Evolutionary conservation across 352 stramenopile genomes (phyloP), one percentile per base, ranked within the genome.

Genomic region (Pythium biforme): DNA sequence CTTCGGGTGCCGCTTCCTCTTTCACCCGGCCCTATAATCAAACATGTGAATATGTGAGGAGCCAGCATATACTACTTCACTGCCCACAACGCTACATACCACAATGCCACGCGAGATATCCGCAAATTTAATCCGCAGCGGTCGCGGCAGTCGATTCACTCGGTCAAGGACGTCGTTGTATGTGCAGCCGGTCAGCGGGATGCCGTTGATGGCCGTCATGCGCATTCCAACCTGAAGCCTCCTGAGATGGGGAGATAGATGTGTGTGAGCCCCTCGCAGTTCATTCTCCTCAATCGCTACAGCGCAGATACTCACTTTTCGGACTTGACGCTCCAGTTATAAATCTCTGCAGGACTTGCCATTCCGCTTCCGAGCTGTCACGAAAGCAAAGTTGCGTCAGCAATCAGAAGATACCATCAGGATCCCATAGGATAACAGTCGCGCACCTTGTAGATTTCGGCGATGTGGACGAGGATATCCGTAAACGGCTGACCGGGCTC

Each of bases 261-360:
- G 4, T 11, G 9, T 17, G 26, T 26, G 14, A 47, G 40, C 26
- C 8, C 40, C 6, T 47, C 20, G 11, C 9, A 40, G 39, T 25
- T 46, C 14, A 26, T 17, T 29, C 11, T 22, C 11, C 0, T 29
- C 19, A 2, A 11, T n/a, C 14, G 1, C n/a, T 20, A 25, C 34
- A 40, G 2, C 11, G 47, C 1, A n/a, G 1, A 1, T 37, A 64
- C 72, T 31, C 51, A 86, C 81, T 92, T 91, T 64, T 94, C 86
- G 23, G 86, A 84, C 50, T 95, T 95, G 51, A 94, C 83, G 64
- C 86, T 88, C 86, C 86, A 95, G 66, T 95, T 95, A 75, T 95
- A 95, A 60, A 95, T 91, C 70, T 95, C 86, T 7, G 86, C 86
- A 43, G 86, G 86, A 68, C 82, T 92, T 37, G 86, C 80, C 70